Conservation (phyloP, 78 protist genomes). For the Dictyostelium intermedium region DNA sequence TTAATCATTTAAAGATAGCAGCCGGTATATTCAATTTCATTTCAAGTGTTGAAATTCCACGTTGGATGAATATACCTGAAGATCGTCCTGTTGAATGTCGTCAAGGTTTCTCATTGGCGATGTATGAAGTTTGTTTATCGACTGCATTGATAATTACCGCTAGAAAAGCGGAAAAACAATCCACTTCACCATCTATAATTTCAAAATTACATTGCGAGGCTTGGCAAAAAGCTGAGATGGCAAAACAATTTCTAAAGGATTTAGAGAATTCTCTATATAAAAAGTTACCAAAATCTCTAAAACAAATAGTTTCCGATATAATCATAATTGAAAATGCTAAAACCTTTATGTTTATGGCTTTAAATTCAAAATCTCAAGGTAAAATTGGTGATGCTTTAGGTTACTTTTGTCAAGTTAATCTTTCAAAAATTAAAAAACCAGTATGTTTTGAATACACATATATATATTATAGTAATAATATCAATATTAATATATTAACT, state of each 20-base stretch:
- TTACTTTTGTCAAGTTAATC: not conserved
- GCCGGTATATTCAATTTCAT: constrained; percentile 72
- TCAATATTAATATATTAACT: not conserved
- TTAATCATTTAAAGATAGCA: constrained; percentile 64
- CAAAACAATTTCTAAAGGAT: constrained; percentile 46
- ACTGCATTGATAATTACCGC: constrained; percentile 22
- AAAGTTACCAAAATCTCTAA: constrained; percentile 48
- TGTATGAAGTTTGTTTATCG: constrained; percentile 40
- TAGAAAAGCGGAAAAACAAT: constrained; percentile 30
- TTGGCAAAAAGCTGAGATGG: constrained; percentile 37
- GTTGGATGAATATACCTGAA: constrained; percentile 26
- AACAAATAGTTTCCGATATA: not conserved
- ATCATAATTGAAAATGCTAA: not conserved
- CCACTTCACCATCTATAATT: not conserved
- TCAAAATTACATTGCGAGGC: constrained; percentile 63
- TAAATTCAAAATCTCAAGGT: not conserved
- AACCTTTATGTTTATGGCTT: constrained; percentile 57
- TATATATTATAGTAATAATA: too few species aligned
- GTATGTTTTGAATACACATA: not conserved
- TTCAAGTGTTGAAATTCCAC: constrained; percentile 36
- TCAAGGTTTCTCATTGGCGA: not conserved
- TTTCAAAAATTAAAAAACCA: constrained; percentile 59
- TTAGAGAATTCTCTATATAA: not conserved
- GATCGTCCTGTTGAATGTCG: constrained; percentile 52
- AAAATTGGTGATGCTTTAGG: constrained; percentile 11